These are phyloP conservation scores for Penicillium odoratum DNA, from an alignment of 495 filamentous ascomycete genomes.

Conservation along the genomic window DNA sequence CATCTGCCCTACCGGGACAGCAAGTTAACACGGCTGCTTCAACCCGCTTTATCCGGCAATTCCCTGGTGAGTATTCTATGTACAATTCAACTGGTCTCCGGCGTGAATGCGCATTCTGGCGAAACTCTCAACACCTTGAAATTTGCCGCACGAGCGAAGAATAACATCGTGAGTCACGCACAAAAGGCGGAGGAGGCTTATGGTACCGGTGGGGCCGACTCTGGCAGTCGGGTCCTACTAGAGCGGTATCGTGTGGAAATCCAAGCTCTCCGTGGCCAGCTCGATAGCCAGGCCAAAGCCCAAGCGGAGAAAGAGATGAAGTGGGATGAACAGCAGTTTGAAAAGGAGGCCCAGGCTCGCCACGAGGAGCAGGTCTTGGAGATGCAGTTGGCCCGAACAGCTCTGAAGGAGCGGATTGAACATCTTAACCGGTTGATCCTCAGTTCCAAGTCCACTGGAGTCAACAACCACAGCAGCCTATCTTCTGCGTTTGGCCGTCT, in stretches of 20 bases:
- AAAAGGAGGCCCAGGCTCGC: conserved; percentile 77
- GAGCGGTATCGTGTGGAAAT: conserved; percentile 97
- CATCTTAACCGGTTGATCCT: conserved; percentile 95
- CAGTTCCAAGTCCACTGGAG: conserved; percentile 91
- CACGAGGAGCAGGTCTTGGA: conserved; percentile 98
- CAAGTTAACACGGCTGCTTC: conserved; percentile 90
- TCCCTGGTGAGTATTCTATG: conserved; percentile 97
- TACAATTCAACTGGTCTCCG: conserved; percentile 78
- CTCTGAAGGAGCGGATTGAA: conserved; percentile 94
- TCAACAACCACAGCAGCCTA: conserved; percentile 72
- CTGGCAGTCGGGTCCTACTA: conserved; percentile 80
- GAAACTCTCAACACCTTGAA: conserved; percentile 97
- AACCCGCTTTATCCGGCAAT: conserved; percentile 89
- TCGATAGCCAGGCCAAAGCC: conserved; percentile 74
- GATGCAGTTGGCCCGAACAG: conserved; percentile 95
- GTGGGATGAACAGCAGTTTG: conserved; percentile 68
- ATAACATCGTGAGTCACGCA: conserved; percentile 95
- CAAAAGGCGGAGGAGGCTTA: conserved; percentile 92
- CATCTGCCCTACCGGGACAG: conserved; percentile 96
- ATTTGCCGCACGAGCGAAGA: conserved; percentile 94
- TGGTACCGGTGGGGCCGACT: conserved; percentile 66
- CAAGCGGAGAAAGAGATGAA: conserved; percentile 67
- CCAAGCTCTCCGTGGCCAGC: conserved; percentile 72
- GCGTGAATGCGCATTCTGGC: conserved; percentile 65
- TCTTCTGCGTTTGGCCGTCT: conserved; percentile 74